Base-by-base conservation (phyloP, 2,329 filamentous ascomycete species). In the Sarocladium kiliense region DNA sequence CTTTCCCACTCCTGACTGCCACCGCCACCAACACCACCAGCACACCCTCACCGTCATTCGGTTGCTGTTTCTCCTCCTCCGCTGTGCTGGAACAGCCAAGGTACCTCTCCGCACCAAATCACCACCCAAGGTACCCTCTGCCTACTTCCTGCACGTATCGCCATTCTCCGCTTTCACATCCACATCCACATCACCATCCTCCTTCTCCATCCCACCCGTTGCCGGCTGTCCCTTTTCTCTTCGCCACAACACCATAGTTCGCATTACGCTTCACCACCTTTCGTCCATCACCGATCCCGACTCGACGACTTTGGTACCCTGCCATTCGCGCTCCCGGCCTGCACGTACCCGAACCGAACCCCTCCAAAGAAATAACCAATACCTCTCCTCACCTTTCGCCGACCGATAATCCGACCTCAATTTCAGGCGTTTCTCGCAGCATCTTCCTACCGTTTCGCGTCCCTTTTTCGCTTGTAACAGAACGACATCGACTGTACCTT, bases 121-220 rank as follows among this genome's bases (percentile, higher is more conserved):
- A n/a, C n/a, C n/a, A n/a, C n/a, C n/a, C n/a, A n/a, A n/a, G n/a
- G n/a, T n/a, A n/a, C n/a, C n/a, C n/a, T n/a, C n/a, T 54, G 37
- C 25, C 44, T 27, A 36, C 30, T 25, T 51, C n/a, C 47, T 36
- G 23, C 30, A 49, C 4, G 23, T 39, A 36, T 55, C 42, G 41
- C 45, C 32, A 36, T 49, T 30, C 41, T 49, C 45, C 41, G 41
- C 41, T 37, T 55, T 49, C 42, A 23, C n/a, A 51, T 36, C 27
- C 47, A 51, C 47, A 34, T 23, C 30, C 47, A 51, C 47, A 51
- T 27, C 27, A 27, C 23, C 47, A 51, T 51, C 47, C 47, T 34
- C 26, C 39, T 19, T 34, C 47, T 36, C 10, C 47, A 32, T 51
- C 44, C 25, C 25, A 47, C 44, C 18, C n/a, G n/a, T 19, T 21